A percentile compares a stretch with the other conserved stretches of the same genome.
Conservation (phyloP, 1,139 yeast species). For the Nakaseomyces glabratus region DNA sequence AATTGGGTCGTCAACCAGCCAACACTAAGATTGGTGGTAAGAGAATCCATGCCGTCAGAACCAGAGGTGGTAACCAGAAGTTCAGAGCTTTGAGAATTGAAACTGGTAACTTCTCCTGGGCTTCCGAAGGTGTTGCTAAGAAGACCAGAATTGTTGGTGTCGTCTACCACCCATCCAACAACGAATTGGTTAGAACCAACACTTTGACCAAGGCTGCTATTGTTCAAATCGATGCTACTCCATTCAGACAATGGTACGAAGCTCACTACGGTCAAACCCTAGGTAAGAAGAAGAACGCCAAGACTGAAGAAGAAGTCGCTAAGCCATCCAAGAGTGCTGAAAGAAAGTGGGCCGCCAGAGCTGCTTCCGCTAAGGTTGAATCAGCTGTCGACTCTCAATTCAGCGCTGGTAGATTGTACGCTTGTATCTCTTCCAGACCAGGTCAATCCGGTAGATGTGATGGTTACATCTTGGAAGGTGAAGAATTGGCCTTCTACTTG, state of each 20-base stretch:
- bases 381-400: conserved; percentile 89
- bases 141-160: conserved; percentile 98
- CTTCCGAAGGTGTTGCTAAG: conserved; percentile 95
- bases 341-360: conserved; percentile 89
- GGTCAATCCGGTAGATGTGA: conserved; percentile 99
- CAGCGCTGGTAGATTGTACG: conserved; percentile 98
- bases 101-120: conserved; percentile 99
- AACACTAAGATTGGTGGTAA: conserved; percentile 98
- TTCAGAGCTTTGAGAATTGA: conserved; percentile 99
- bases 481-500: conserved; percentile 99
- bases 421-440: conserved; percentile 98
- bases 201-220: conserved; percentile 98
- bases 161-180: conserved; percentile 98
- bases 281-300: conserved; percentile 55
- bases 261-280: conserved; percentile 91
- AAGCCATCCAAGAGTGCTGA: conserved; percentile 74
- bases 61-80: conserved; percentile 99
- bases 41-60: conserved; percentile 98
- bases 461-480: conserved; percentile 99
- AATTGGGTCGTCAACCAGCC: conserved; percentile 99
- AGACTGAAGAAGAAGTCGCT: conserved; percentile 42
- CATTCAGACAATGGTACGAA: conserved; percentile 99
- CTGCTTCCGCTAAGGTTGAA: conserved; percentile 77
- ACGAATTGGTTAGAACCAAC: conserved; percentile 99
- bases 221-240: conserved; percentile 99